phyloP scores from a whole-genome alignment of 1,139 yeast genomes.

The Hansenula anomala region DNA sequence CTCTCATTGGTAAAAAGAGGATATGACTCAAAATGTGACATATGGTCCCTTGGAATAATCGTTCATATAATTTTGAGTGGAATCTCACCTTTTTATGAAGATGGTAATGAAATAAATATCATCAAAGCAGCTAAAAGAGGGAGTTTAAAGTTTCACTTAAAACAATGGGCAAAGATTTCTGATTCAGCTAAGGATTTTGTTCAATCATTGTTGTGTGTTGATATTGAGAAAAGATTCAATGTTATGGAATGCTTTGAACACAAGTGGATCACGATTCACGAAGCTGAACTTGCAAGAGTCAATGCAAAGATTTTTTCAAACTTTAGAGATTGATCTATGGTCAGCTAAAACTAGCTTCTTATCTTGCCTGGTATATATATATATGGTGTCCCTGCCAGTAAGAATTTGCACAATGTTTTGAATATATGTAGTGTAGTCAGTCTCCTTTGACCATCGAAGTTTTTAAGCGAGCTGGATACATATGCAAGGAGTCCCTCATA shows the following conservation, averaged over 20 bases:
- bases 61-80: conserved; percentile 53
- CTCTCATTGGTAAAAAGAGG: conserved; percentile 26
- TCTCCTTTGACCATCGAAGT: no score
- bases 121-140: conserved; percentile 37
- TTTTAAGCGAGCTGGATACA: no score
- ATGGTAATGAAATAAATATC: conserved; percentile 33
- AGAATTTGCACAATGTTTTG: no score
- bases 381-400: no score
- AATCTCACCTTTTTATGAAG: conserved; percentile 55
- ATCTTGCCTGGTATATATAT: no score
- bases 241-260: conserved; percentile 36
- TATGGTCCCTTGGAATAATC: conserved; percentile 65
- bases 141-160: conserved; percentile 31
- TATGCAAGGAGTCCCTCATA: no score
- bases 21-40: conserved; percentile 53
- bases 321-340: conserved; percentile 2
- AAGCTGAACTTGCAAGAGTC: conserved; percentile 22
- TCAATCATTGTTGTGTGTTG: conserved; percentile 31
- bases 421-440: no score
- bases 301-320: conserved; percentile 25
- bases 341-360: no score
- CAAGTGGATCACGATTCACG: conserved; percentile 41
- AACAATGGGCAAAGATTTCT: conserved; percentile 39
- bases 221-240: conserved; percentile 33
- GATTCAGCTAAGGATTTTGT: conserved; percentile 41